phyloP scores from a whole-genome alignment of 2,329 filamentous ascomycete species.

The Fusarium hainanense region DNA sequence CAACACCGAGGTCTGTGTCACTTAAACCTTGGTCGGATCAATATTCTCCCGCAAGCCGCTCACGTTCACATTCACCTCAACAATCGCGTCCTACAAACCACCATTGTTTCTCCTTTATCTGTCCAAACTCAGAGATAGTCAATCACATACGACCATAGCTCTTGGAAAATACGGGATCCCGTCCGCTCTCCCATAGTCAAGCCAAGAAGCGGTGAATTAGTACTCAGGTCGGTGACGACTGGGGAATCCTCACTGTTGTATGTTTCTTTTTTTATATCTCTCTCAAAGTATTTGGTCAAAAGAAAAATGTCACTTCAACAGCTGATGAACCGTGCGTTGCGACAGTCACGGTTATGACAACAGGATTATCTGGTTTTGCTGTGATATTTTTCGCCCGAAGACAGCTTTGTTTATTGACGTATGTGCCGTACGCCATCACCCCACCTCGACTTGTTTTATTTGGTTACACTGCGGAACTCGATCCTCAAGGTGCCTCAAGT shows the following conservation, averaged over 20 bases:
- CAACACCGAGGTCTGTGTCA: too few species aligned
- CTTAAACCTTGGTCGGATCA: neutral
- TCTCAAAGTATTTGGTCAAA: accelerated
- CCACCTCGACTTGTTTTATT: too few species aligned
- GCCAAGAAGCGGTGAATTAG: neutral
- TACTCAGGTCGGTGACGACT: constrained; percentile 1
- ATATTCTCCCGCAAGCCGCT: neutral
- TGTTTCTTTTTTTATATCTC: neutral
- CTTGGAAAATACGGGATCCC: neutral
- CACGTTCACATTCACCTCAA: too few species aligned
- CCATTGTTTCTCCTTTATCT: too few species aligned
- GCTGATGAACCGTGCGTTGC: accelerated
- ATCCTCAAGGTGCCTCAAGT: too few species aligned
- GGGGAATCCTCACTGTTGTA: constrained; percentile 1
- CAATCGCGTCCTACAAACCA: too few species aligned
- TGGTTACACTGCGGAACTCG: too few species aligned
- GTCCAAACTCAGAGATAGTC: accelerated
- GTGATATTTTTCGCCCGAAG: neutral
- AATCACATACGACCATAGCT: constrained; percentile 6
- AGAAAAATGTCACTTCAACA: too few species aligned
- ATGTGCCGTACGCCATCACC: accelerated
- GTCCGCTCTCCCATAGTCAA: neutral
- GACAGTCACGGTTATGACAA: too few species aligned
- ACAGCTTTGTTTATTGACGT: too few species aligned
- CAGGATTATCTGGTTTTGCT: neutral